Evolutionary conservation across 2,329 filamentous ascomycete species (phyloP).

Genomic region (Aspergillus japonicus): DNA sequence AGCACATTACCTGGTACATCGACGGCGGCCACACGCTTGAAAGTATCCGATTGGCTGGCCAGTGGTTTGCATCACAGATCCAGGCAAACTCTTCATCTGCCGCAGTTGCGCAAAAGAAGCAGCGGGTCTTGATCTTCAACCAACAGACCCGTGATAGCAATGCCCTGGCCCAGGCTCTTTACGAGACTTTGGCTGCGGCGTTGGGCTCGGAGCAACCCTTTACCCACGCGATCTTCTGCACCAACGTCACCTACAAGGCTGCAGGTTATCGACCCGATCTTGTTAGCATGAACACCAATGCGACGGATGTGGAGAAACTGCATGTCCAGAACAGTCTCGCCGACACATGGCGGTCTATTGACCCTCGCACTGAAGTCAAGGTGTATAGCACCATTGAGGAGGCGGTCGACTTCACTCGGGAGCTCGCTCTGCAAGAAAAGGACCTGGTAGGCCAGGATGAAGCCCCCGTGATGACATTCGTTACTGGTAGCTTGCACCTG

Average conservation of each 20-base stretch:
- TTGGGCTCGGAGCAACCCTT: slow-evolving; percentile 54
- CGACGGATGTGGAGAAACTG: slow-evolving; percentile 57
- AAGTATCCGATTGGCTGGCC: slow-evolving; percentile 71
- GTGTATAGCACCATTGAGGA: slow-evolving; percentile 68
- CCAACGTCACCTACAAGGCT: slow-evolving; percentile 67
- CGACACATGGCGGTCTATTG: slow-evolving; percentile 57
- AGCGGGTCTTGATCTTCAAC: slow-evolving; percentile 78
- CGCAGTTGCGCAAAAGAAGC: slow-evolving; percentile 33
- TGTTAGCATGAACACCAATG: slow-evolving; percentile 61
- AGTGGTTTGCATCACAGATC: slow-evolving; percentile 68
- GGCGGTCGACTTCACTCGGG: slow-evolving; percentile 60
- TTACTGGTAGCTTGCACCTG: slow-evolving; percentile 82
- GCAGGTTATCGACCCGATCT: slow-evolving; percentile 64
- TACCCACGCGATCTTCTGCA: slow-evolving; percentile 74
- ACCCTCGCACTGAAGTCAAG: slow-evolving; percentile 53
- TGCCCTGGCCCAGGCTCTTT: slow-evolving; percentile 62
- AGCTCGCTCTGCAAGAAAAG: slow-evolving; percentile 39
- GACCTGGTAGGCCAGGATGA: slow-evolving; percentile 30
- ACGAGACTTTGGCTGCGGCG: slow-evolving; percentile 53
- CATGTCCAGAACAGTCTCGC: slow-evolving; percentile 69
- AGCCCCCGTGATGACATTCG: slow-evolving; percentile 60
- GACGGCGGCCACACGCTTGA: slow-evolving; percentile 88
- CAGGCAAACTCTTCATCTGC: slow-evolving; percentile 35
- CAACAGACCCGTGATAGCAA: slow-evolving; percentile 81
- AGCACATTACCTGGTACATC: slow-evolving; percentile 69